Evolutionary conservation across 1,284 basidiomycete species (phyloP).

Genomic region (Cryptococcus jaspeensis): DNA sequence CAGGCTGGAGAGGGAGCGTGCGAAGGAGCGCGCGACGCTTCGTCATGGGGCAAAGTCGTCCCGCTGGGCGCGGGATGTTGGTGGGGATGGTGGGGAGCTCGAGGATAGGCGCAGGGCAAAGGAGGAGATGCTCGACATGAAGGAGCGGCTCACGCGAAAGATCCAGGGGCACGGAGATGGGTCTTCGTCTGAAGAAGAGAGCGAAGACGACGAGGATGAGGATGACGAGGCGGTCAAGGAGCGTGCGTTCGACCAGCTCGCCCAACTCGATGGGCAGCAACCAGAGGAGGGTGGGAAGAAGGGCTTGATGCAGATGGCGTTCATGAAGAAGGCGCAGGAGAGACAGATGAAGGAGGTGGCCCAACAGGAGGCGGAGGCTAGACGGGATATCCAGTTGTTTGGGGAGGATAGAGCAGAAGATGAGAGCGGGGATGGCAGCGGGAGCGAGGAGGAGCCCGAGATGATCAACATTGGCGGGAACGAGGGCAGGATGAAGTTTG

Average conservation of each 20-base stretch:
- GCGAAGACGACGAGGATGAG: constrained; percentile 57
- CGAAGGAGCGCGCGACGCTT: constrained; percentile 79
- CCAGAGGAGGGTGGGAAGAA: constrained; percentile 55
- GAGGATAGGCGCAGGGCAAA: constrained; percentile 39
- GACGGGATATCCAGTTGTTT: constrained; percentile 61
- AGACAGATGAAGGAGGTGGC: constrained; percentile 62
- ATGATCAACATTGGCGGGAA: constrained; percentile 51
- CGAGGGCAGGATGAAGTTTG: constrained; percentile 56
- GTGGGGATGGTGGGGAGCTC: constrained; percentile 31
- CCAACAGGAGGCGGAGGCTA: constrained; percentile 66
- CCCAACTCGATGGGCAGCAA: constrained; percentile 49
- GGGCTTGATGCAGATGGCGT: constrained; percentile 84
- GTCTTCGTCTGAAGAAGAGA: constrained; percentile 47
- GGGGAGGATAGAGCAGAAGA: constrained; percentile 54
- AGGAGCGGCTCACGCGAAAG: constrained; percentile 73
- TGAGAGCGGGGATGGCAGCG: constrained; percentile 56
- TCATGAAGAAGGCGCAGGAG: constrained; percentile 86
- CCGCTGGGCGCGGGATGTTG: constrained; percentile 54
- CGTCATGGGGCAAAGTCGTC: constrained; percentile 69
- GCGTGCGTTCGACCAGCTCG: constrained; percentile 71
- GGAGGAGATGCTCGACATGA: constrained; percentile 62
- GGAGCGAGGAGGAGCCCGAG: constrained; percentile 38
- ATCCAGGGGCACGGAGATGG: constrained; percentile 59
- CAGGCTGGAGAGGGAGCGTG: constrained; percentile 73
- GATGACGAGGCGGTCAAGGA: constrained; percentile 59